These are phyloP conservation scores for Capsicum rhomboideum DNA, from an alignment of 257 asterid species.

Conservation along the genomic window DNA sequence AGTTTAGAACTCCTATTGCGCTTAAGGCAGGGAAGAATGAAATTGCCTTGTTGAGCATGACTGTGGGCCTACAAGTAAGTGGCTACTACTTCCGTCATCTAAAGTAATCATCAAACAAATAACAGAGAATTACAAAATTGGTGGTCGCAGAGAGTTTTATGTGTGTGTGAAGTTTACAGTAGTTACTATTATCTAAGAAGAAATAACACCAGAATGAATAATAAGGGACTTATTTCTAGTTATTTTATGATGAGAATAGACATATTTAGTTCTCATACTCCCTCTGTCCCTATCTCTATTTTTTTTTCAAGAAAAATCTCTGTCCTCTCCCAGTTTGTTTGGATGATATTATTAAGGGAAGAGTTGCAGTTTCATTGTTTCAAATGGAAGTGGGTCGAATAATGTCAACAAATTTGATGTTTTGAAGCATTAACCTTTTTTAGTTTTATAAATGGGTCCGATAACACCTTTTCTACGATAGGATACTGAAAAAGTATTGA, in stretches of 20 bases:
- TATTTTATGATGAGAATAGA: neutral
- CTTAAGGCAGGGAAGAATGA: conserved; percentile 69
- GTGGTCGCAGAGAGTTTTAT: neutral
- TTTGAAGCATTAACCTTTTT: neutral
- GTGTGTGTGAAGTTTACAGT: neutral
- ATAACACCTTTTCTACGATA: neutral
- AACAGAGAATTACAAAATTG: too few species aligned
- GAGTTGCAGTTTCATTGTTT: neutral
- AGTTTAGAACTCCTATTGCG: conserved; percentile 39
- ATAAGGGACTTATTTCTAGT: neutral
- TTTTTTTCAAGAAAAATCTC: too few species aligned
- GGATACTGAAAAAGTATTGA: neutral
- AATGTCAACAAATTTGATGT: neutral
- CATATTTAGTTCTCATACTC: neutral
- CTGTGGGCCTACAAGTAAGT: conserved; percentile 76
- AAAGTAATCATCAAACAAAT: neutral
- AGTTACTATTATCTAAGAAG: neutral
- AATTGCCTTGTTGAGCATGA: conserved; percentile 76
- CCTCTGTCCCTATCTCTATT: neutral
- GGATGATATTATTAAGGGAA: neutral
- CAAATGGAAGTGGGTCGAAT: neutral
- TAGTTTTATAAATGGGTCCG: neutral
- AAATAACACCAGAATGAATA: neutral
- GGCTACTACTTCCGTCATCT: neutral
- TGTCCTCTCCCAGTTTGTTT: neutral